Percentiles rank a stretch among this genome's conserved stretches.
These are phyloP conservation scores for Boletales sp. DNA, from an alignment of 768 basidiomycete genomes.

Conservation along the genomic window DNA sequence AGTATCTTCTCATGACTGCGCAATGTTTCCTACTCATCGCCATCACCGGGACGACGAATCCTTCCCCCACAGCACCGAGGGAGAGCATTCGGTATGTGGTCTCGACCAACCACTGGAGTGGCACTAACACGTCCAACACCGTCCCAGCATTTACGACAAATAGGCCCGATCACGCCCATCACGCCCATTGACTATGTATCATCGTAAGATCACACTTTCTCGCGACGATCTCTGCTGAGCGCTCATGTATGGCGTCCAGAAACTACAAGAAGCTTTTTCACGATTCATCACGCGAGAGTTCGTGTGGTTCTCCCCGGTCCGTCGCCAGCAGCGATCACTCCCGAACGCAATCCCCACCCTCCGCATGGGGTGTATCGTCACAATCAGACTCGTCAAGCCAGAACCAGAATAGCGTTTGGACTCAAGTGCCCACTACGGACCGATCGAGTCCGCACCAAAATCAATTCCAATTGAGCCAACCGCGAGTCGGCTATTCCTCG, in stretches of 20 bases:
- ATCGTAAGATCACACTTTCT: constrained; percentile 23
- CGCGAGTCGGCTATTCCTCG: constrained; percentile 57
- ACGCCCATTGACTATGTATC: constrained; percentile 32
- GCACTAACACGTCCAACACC: constrained; percentile 12
- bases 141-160: constrained; percentile 26
- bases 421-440: constrained; percentile 21
- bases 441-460: constrained; percentile 35
- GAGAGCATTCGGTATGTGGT: constrained; percentile 24
- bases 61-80: constrained; percentile 24
- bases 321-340: constrained; percentile 43
- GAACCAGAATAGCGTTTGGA: constrained; percentile 25
- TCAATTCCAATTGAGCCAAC: constrained; percentile 39
- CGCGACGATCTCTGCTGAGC: constrained; percentile 11
- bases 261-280: constrained; percentile 32
- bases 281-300: constrained; percentile 28
- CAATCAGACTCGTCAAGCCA: constrained; percentile 31
- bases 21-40: constrained; percentile 31
- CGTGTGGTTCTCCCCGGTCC: constrained; percentile 30
- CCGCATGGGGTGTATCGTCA: constrained; percentile 38
- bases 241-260: constrained; percentile 12
- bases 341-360: constrained; percentile 45
- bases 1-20: constrained; percentile 33
- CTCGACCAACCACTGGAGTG: constrained; percentile 1
- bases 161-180: constrained; percentile 35
- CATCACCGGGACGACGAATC: constrained; percentile 24